These are phyloP conservation scores for Lithocarpus polystachyus DNA, from an alignment of 306 rosid genomes.

Conservation along the genomic window DNA sequence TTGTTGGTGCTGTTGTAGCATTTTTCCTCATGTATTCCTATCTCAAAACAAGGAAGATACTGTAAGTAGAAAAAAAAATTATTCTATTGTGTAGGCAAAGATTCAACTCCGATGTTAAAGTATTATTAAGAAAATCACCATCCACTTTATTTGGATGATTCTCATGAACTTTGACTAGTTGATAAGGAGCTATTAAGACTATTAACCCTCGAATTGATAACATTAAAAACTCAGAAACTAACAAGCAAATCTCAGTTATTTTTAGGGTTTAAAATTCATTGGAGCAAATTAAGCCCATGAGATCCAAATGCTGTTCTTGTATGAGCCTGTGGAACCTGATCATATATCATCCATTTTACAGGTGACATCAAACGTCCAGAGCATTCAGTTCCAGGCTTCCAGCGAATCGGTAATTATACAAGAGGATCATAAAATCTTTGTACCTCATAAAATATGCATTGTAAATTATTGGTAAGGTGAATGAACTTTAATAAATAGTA, in stretches of 20 bases:
- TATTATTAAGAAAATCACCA: background rate
- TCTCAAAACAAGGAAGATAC: constrained; percentile 72
- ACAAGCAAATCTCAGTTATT: constrained; percentile 4
- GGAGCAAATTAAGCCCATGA: background rate
- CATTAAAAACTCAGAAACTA: background rate
- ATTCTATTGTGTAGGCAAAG: constrained; percentile 46
- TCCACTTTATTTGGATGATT: background rate
- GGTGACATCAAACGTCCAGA: constrained; percentile 27
- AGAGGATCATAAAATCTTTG: constrained; percentile 1
- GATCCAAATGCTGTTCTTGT: background rate
- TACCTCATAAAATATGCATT: background rate
- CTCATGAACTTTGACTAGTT: constrained; percentile 2
- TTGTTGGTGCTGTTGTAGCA: constrained; percentile 63
- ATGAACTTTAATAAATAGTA: background rate
- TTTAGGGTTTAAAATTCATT: constrained; percentile 5
- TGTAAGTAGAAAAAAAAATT: constrained; percentile 37
- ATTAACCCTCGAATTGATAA: background rate
- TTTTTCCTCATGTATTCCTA: constrained; percentile 74
- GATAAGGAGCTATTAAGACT: background rate
- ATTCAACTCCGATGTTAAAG: constrained; percentile 7
- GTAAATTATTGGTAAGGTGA: background rate
- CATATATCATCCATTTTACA: constrained; percentile 27
- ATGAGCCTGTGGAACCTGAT: constrained; percentile 12
- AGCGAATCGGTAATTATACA: constrained; percentile 7
- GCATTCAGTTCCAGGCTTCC: constrained; percentile 21